Evolutionary conservation across 495 filamentous ascomycete genomes (phyloP).

Genomic region (Pyronema domesticum): DNA sequence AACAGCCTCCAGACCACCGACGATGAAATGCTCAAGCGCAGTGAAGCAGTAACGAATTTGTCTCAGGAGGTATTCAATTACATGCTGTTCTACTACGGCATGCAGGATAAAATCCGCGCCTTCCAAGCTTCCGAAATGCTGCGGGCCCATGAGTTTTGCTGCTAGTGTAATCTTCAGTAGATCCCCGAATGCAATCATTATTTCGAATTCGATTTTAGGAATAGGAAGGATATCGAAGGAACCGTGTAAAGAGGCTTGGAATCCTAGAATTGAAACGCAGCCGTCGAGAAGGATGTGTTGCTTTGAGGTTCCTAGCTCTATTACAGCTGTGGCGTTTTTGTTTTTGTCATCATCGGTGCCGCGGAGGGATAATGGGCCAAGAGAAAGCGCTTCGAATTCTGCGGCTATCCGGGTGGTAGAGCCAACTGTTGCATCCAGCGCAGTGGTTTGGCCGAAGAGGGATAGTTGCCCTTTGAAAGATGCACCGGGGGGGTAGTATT

Average conservation of each 20-base stretch:
- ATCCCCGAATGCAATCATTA: slow-evolving; percentile 11
- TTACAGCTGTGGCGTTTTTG: not conserved
- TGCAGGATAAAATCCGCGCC: slow-evolving; percentile 10
- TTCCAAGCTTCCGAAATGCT: slow-evolving; percentile 5
- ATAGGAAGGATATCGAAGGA: slow-evolving; percentile 11
- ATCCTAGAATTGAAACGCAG: slow-evolving; percentile 5
- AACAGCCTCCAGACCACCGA: slow-evolving; percentile 8
- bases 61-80: slow-evolving; percentile 8
- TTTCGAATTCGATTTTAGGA: slow-evolving; percentile 8
- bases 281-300: slow-evolving; percentile 15
- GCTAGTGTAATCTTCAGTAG: slow-evolving; percentile 7
- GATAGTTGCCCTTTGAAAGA: slow-evolving; percentile 8
- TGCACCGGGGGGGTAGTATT: slow-evolving; percentile 11
- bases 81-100: slow-evolving; percentile 11
- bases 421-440: slow-evolving; percentile 11
- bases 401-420: slow-evolving; percentile 7
- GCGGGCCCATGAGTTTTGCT: slow-evolving; percentile 5
- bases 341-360: slow-evolving; percentile 4
- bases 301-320: slow-evolving; percentile 10
- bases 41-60: slow-evolving; percentile 4
- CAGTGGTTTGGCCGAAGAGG: slow-evolving; percentile 9
- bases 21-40: slow-evolving; percentile 4
- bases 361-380: slow-evolving; percentile 9
- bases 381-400: slow-evolving; percentile 7
- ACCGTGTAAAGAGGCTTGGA: slow-evolving; percentile 10